A percentile compares a stretch with the other conserved stretches of the same genome.
Evolutionary conservation across 2,329 filamentous ascomycete genomes (phyloP).

Genomic region (Clonostachys solani): DNA sequence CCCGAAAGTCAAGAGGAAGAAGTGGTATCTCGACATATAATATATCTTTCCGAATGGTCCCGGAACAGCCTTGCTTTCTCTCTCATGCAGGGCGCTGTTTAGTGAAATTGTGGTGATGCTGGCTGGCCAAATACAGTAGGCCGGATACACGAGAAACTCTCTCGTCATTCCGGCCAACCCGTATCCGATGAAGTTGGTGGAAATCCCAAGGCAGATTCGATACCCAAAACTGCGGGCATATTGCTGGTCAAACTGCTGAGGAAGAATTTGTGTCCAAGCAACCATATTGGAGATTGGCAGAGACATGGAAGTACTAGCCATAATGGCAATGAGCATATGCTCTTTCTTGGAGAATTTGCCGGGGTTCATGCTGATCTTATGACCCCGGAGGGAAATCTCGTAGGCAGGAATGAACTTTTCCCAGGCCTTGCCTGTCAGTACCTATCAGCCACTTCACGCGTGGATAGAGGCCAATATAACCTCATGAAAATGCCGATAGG

Average conservation of each 20-base stretch:
- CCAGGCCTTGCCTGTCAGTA: slow-evolving; percentile 18
- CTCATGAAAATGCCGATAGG: slow-evolving; percentile 1
- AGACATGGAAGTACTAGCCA: slow-evolving; percentile 47
- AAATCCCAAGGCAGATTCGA: slow-evolving; percentile 27
- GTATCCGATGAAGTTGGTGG: slow-evolving; percentile 45
- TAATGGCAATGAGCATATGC: slow-evolving; percentile 55
- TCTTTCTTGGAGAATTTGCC: slow-evolving; percentile 54
- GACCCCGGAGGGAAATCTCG: slow-evolving; percentile 29
- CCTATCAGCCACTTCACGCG: slow-evolving; percentile 7
- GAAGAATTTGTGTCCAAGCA: slow-evolving; percentile 34
- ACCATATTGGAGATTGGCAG: slow-evolving; percentile 42
- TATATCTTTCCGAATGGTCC: slow-evolving; percentile 27
- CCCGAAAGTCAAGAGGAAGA: slow-evolving; percentile 35
- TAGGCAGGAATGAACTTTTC: slow-evolving; percentile 18
- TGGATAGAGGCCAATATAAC: slow-evolving; percentile 10
- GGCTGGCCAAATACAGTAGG: slow-evolving; percentile 47
- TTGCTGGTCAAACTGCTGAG: slow-evolving; percentile 38
- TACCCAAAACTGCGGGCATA: slow-evolving; percentile 35
- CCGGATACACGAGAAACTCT: slow-evolving; percentile 46
- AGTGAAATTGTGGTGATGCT: slow-evolving; percentile 42
- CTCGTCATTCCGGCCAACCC: slow-evolving; percentile 46
- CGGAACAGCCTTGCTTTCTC: slow-evolving; percentile 22
- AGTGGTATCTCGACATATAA: slow-evolving; percentile 35
- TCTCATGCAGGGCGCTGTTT: slow-evolving; percentile 38
- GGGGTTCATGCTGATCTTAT: slow-evolving; percentile 41